Conservation (phyloP, 2,329 filamentous ascomycete genomes). For the Microdochium trichocladiopsis region DNA sequence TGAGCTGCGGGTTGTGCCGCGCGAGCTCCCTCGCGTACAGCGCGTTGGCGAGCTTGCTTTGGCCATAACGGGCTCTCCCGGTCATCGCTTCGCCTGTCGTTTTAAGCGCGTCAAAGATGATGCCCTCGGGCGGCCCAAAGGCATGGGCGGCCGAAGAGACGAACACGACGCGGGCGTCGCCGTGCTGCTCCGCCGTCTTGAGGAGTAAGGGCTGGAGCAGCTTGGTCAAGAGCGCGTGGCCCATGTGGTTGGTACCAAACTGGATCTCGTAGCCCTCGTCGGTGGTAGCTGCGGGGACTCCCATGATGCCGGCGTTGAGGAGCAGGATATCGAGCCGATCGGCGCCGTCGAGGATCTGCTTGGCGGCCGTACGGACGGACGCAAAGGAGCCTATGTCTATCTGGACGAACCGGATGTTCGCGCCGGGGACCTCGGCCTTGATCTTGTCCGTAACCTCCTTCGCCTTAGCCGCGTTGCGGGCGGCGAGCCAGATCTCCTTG, state of each 20-base stretch:
- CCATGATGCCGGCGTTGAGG: conserved; percentile 23
- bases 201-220: conserved; percentile 10
- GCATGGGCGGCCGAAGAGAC: conserved; percentile 14
- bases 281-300: conserved; percentile 18
- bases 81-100: conserved; percentile 14
- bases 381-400: not conserved
- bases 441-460: conserved; percentile 18
- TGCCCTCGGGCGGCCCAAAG: conserved; percentile 16
- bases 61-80: conserved; percentile 31
- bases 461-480: conserved; percentile 20
- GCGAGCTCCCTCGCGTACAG: conserved; percentile 32
- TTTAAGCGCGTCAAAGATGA: conserved; percentile 22
- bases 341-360: not conserved
- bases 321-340: conserved; percentile 29
- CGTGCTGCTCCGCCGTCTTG: not conserved
- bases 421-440: conserved; percentile 1
- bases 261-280: conserved; percentile 34
- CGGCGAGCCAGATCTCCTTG: conserved; percentile 7
- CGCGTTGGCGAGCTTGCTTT: conserved; percentile 40
- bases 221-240: conserved; percentile 30
- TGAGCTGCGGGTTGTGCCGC: conserved; percentile 24
- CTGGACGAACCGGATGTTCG: not conserved
- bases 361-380: not conserved
- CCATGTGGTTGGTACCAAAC: conserved; percentile 35
- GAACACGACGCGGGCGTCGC: conserved; percentile 14